Evolutionary conservation across 495 filamentous ascomycete species (phyloP), one percentile per base, ranked within the genome.

Genomic region (Xylaria curta): DNA sequence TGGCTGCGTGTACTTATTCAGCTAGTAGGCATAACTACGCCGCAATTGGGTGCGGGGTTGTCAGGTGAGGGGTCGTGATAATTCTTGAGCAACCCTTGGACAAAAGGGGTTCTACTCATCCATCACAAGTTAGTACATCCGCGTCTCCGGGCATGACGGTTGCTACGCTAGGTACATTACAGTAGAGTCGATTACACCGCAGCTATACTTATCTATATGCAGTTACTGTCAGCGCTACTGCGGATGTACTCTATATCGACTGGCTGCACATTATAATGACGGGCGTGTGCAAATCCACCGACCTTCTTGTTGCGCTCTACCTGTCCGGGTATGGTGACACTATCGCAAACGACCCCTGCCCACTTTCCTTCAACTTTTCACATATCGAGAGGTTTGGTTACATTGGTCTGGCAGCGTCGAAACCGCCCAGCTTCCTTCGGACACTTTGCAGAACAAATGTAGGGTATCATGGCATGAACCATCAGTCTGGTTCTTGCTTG

Each of bases 371-470:
- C 46, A 19, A 44, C 63, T 66, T 66, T 40, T 66, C 53, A 54
- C 64, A 26, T 44, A 68, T 60, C 54, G 38, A 49, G 38, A 36
- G 53, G 66, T 61, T 42, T n/a, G 66, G 53, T 59, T 69, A 28
- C 66, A 69, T 49, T 49, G 66, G 54, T 33, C 66, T 68, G 53
- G 44, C 65, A n/a, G 36, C 54, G 31, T 49, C 40, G 66, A 59
- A 59, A 69, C 53, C n/a, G 66, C 66, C 66, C 56, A 69, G 53
- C 66, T 59, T 69, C 56, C 38, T 47, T 49, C 54, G 66, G 53
- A 59, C 53, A 47, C 42, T 13, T n/a, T 15, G 21, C 24, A 36
- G 40, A 28, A 2, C 28, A 2, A 47, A n/a, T 2, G 40, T 40
- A 59, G 56, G 28, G 56, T 60, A 51, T 9, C 51, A 54, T 69